Percentiles rank a stretch among this genome's conserved stretches.
Evolutionary conservation across 2,329 filamentous ascomycete genomes (phyloP).

Genomic region (Sarocladiaceae sp.): DNA sequence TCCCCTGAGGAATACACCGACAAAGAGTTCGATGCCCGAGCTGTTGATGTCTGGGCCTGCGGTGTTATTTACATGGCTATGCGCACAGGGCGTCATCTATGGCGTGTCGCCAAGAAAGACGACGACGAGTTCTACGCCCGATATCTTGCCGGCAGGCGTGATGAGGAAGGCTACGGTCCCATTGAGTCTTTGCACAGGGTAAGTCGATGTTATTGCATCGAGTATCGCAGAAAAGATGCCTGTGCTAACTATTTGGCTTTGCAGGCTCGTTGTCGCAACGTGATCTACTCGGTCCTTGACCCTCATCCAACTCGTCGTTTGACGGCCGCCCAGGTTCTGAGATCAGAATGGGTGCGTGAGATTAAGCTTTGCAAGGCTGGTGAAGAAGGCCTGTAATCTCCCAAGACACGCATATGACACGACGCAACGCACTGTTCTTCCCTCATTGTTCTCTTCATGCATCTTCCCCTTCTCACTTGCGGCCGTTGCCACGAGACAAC

Average conservation of each 20-base stretch:
- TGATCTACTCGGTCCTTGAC: slow-evolving; percentile 97
- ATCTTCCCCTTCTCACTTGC: neutral
- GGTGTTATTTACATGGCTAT: slow-evolving; percentile 99
- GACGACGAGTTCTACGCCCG: slow-evolving; percentile 97
- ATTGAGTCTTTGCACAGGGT: slow-evolving; percentile 95
- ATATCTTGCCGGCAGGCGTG: slow-evolving; percentile 87
- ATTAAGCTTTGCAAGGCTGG: slow-evolving; percentile 96
- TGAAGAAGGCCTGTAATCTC: slow-evolving; percentile 77
- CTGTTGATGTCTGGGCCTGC: slow-evolving; percentile 98
- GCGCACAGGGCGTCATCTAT: slow-evolving; percentile 91
- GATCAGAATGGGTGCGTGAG: slow-evolving; percentile 97
- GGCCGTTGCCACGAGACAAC: slow-evolving; percentile 2
- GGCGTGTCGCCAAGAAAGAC: slow-evolving; percentile 94
- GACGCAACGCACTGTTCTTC: neutral
- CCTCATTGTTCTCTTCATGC: neutral
- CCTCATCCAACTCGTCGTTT: slow-evolving; percentile 90
- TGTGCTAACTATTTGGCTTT: neutral
- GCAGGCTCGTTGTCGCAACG: slow-evolving; percentile 93
- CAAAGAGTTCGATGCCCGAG: slow-evolving; percentile 92
- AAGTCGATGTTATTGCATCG: slow-evolving; percentile 38
- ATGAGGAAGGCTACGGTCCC: slow-evolving; percentile 92
- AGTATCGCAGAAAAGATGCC: neutral
- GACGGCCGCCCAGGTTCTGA: slow-evolving; percentile 92
- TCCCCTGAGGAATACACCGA: slow-evolving; percentile 94
- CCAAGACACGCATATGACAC: neutral